Evolutionary conservation across 2,329 filamentous ascomycete genomes (phyloP).

Genomic region (Cladosporium sp.): DNA sequence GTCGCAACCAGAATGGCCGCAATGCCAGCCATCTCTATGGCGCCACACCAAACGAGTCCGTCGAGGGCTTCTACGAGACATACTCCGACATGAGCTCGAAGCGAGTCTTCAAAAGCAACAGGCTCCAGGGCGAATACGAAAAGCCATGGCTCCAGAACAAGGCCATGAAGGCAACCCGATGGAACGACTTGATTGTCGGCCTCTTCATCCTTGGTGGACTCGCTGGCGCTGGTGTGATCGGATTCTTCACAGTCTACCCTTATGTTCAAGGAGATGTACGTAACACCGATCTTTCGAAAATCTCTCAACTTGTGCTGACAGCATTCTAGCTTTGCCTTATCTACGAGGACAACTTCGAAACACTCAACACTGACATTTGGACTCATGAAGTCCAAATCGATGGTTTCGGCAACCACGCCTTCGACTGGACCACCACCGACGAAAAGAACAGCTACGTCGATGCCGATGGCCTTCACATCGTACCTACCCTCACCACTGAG

Average conservation of each 20-base stretch:
- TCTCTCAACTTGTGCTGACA: conserved; percentile 12
- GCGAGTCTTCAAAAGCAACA: conserved; percentile 11
- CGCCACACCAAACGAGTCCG: conserved; percentile 1
- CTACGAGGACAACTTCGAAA: conserved; percentile 53
- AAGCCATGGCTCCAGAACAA: conserved; percentile 23
- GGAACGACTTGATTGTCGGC: conserved; percentile 22
- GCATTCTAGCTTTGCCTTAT: conserved; percentile 52
- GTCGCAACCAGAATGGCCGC: conserved; percentile 1
- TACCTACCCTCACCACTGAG: conserved; percentile 53
- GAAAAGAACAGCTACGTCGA: conserved; percentile 53
- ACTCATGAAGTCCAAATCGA: conserved; percentile 47
- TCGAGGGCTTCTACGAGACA: conserved; percentile 3
- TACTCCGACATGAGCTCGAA: conserved; percentile 2
- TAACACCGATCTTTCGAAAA: not conserved
- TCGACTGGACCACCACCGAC: conserved; percentile 59
- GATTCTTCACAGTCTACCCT: conserved; percentile 10
- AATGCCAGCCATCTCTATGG: conserved; percentile 1
- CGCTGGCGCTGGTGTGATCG: conserved; percentile 9
- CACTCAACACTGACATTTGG: conserved; percentile 51
- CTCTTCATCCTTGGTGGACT: conserved; percentile 16
- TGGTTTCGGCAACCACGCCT: conserved; percentile 48
- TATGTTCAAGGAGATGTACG: conserved; percentile 11
- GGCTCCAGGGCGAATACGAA: conserved; percentile 22
- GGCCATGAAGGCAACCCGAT: conserved; percentile 20
- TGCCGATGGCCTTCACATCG: conserved; percentile 54